Conservation (phyloP, 345 rosid species). For the Geranium rotundifolium region DNA sequence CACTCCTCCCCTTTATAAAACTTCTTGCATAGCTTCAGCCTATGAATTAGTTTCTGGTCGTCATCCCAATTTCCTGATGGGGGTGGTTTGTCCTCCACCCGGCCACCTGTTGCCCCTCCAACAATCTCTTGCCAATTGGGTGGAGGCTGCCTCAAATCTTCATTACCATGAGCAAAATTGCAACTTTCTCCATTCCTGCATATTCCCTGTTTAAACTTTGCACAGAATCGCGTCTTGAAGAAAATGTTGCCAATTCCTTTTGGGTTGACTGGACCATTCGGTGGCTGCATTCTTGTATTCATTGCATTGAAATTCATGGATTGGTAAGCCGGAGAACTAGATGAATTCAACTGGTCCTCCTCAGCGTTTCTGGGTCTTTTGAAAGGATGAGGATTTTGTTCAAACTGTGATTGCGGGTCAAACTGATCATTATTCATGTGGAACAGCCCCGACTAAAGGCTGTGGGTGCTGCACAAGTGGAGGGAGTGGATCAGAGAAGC, state of each 20-base stretch:
- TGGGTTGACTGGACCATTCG: conserved; percentile 25
- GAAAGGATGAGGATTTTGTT: conserved; percentile 40
- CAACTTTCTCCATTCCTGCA: conserved; percentile 91
- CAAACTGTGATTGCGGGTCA: conserved; percentile 32
- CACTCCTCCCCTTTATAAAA: conserved; percentile 86
- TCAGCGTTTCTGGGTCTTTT: conserved; percentile 58
- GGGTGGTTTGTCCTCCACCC: conserved; percentile 31
- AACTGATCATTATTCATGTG: conserved; percentile 30
- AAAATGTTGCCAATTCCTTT: conserved; percentile 67
- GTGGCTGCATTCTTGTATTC: conserved; percentile 3
- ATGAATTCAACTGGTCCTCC: conserved; percentile 29
- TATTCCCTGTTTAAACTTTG: conserved; percentile 46
- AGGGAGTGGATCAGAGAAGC: no score
- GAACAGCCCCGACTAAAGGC: background rate
- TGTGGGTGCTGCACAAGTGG: no score
- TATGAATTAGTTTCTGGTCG: conserved; percentile 80
- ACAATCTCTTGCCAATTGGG: conserved; percentile 93
- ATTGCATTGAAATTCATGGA: no score
- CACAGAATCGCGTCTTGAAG: conserved; percentile 85
- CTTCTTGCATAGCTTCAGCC: conserved; percentile 95
- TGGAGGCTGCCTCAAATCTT: conserved; percentile 86
- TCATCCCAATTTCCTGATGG: conserved; percentile 63
- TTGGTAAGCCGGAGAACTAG: no score
- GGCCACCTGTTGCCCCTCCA: conserved; percentile 26
- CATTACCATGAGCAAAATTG: conserved; percentile 85